Base-by-base conservation (phyloP, 2,329 filamentous ascomycete species). In the Botrytis porri region DNA sequence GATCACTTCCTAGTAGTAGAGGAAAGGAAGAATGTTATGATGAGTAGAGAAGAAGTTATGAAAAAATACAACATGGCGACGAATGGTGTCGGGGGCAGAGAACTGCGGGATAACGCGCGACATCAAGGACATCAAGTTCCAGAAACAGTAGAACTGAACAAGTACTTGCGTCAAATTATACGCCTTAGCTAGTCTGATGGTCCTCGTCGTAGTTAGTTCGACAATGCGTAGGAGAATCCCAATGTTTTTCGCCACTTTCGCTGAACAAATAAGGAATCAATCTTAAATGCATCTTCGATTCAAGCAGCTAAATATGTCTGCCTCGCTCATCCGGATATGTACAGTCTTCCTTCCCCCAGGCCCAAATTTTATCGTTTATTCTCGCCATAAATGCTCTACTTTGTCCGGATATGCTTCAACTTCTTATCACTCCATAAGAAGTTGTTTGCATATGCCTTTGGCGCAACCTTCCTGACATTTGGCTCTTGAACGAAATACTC, bases 401-500 rank as follows among this genome's bases (percentile, higher is more conserved):
- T 95, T 77, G 93, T 93, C 80, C 91, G 88, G 82, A 95, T 89
- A 80, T 92, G 89, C 88, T 98, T 98, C 82, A 98, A 86, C 88
- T 95, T 96, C 83, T 89, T 91, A 20, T 92, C 85, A 75, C 90
- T 90, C 85, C 97, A 95, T 76, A 95, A 81, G 84, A 98, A 99
- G 86, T 98, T 97, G 84, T 97, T 97, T 75, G 96, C 95, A 83
- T 99, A 99, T 18, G 93, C 92, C 89, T 99, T 99, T 75, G 94
- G 93, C 25, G 90, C 85, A 79, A 98, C 91, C 81, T 91, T 92
- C 81, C 96, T 90, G 83, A 90, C 89, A 81, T 98, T 97, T 51
- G 96, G 95, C 85, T 98, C 96, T 86, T 98, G 96, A 37, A 99
- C 95, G 82, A 96, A 98, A 84, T 97, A 99, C 82, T 99, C 95